Base-by-base conservation (phyloP, 2,329 filamentous ascomycete genomes). In the Raffaelea deltoideospora region DNA sequence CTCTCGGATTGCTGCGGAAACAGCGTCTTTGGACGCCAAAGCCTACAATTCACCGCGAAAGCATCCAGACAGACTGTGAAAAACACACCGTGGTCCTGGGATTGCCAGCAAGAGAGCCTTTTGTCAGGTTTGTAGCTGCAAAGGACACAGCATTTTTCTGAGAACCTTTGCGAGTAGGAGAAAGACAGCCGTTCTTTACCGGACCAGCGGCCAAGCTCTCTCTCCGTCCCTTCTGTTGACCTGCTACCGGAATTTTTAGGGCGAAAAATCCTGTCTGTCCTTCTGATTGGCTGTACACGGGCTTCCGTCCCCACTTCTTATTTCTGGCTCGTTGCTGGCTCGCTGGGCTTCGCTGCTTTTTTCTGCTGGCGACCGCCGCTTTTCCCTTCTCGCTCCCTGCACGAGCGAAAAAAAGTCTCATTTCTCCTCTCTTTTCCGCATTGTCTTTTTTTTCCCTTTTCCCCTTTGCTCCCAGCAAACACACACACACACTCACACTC, bases 201-300 rank as follows among this genome's bases (percentile, higher is more conserved):
- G 41, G 41, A 43, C 41, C 38, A 43, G 27, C 41, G 41, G 41
- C 38, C 38, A 41, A 30, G 38, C 34, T 30, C 24, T 32, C 23
- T 32, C 26, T 34, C n/a, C 28, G 17, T 24, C 35, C 27, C 15
- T 22, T 15, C 30, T 34, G 27, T 29, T 37, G 37, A 38, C 34
- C 41, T 43, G 33, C 37, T 38, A 36, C 43, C 43, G 43, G 43
- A 40, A 45, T 41, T 45, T 45, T 43, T 41, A 45, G 43, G 43
- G 40, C 43, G 43, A 35, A 43, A 43, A 45, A 44, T 43, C 37
- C 37, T 37, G 38, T 26, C 24, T 20, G 17, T 20, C 20, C 11
- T 20, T 20, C 13, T 43, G 30, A 49, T 49, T 49, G 46, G 46
- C 39, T 30, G n/a, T 11, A 11, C 10, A 10, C n/a, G 22, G n/a